phyloP scores from a whole-genome alignment of 257 asterid genomes.

The Plantago ovata region DNA sequence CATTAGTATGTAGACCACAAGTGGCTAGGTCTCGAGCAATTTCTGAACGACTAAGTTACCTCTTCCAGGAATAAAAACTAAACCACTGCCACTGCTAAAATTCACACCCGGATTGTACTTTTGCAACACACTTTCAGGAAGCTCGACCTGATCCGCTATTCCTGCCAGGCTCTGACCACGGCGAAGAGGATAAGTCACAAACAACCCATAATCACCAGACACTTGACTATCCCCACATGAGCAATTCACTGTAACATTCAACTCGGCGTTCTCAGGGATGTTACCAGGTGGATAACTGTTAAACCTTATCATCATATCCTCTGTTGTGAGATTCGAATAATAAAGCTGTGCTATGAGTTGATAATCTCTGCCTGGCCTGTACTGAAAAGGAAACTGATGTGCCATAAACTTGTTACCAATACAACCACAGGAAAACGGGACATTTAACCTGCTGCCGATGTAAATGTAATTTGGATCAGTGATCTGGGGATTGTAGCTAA shows the following conservation, averaged over 20 bases:
- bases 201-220: constrained; percentile 55
- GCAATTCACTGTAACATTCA: constrained; percentile 56
- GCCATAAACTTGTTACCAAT: constrained; percentile 41
- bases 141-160: constrained; percentile 27
- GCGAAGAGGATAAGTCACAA: constrained; percentile 57
- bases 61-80: constrained; percentile 61
- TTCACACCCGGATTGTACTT: constrained; percentile 55
- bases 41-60: constrained; percentile 29
- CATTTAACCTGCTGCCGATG: constrained; percentile 33
- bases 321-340: constrained; percentile 57
- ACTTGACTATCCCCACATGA: constrained; percentile 56
- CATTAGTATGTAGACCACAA: no score
- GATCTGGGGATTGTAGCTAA: constrained; percentile 50
- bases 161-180: constrained; percentile 32
- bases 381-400: constrained; percentile 37
- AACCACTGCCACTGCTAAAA: constrained; percentile 49
- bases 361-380: constrained; percentile 33
- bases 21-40: no score
- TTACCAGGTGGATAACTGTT: constrained; percentile 28
- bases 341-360: constrained; percentile 21
- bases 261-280: constrained; percentile 22
- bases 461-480: constrained; percentile 33
- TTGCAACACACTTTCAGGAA: constrained; percentile 44
- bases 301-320: constrained; percentile 49
- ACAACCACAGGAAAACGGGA: constrained; percentile 63